phyloP scores from a whole-genome alignment of 257 asterid species.

The Solanum clarkiae region DNA sequence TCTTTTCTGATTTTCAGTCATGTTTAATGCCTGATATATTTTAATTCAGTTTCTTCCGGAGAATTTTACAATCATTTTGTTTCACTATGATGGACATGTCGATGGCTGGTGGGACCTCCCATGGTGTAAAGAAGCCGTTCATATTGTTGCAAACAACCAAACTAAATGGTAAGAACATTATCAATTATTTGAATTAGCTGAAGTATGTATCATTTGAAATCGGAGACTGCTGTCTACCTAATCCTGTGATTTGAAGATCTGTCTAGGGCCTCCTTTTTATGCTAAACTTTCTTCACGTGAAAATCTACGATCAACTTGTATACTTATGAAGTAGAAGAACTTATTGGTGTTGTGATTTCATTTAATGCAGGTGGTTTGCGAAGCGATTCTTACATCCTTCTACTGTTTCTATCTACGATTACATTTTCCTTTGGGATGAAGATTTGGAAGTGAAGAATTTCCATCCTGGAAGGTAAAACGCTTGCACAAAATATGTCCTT shows the following conservation, averaged over 20 bases:
- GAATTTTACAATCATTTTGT: conserved; percentile 69
- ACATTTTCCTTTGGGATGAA: conserved; percentile 98
- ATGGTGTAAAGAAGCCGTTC: conserved; percentile 84
- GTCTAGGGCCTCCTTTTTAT: not conserved
- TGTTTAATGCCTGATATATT: conserved; percentile 3
- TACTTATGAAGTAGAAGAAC: not conserved
- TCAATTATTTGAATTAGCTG: not conserved
- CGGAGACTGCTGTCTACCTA: not conserved
- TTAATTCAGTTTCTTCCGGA: conserved; percentile 84
- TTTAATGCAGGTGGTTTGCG: conserved; percentile 82
- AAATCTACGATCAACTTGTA: not conserved
- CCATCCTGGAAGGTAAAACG: conserved; percentile 69
- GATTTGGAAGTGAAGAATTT: conserved; percentile 85
- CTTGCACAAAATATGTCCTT: not conserved
- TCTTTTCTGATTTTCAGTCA: not conserved
- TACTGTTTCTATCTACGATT: conserved; percentile 69
- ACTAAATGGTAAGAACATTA: conserved; percentile 61
- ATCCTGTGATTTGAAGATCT: not conserved
- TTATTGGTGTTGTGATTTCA: not conserved
- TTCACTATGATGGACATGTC: conserved; percentile 88
- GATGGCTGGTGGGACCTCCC: conserved; percentile 81
- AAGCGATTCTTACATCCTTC: conserved; percentile 91
- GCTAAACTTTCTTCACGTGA: not conserved
- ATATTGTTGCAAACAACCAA: conserved; percentile 85
- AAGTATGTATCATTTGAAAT: not conserved